Evolutionary conservation across 2,329 filamentous ascomycete genomes (phyloP).

Genomic region (Alternaria novae-zelandiae): DNA sequence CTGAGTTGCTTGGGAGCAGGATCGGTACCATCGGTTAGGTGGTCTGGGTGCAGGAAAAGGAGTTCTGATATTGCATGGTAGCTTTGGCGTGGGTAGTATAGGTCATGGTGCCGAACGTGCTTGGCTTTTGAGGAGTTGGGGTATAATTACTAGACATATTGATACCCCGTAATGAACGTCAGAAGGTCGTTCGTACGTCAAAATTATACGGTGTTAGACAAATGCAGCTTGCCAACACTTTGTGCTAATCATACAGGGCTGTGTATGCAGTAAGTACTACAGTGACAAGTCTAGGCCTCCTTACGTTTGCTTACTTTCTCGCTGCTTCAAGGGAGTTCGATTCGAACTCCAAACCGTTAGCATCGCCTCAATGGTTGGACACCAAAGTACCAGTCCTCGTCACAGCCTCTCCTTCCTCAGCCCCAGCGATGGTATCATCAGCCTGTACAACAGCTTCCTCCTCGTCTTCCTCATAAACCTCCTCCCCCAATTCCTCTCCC

Average conservation of each 20-base stretch:
- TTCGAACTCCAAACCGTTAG: background rate
- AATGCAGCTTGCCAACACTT: background rate
- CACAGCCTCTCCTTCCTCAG: background rate
- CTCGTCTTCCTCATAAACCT: background rate
- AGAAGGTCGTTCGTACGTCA: background rate
- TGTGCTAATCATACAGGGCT: background rate
- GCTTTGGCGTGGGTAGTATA: background rate
- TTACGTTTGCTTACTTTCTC: background rate
- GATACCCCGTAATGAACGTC: background rate
- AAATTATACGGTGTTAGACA: background rate
- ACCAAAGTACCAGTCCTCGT: background rate
- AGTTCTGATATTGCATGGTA: background rate
- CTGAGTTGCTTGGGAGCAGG: background rate
- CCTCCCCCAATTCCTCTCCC: constrained; percentile 18
- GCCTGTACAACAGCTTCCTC: background rate
- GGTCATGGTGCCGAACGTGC: background rate
- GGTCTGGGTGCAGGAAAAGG: background rate
- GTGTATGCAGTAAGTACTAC: background rate
- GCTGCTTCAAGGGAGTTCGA: background rate
- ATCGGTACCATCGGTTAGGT: too few species aligned
- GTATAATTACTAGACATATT: background rate
- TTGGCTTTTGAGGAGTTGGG: background rate
- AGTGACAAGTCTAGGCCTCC: background rate
- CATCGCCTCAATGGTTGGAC: background rate
- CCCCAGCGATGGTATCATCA: background rate